Percentiles rank a stretch among this genome's conserved stretches.
Conservation (phyloP, 306 rosid species). For the Vigna reflexopilosa region DNA sequence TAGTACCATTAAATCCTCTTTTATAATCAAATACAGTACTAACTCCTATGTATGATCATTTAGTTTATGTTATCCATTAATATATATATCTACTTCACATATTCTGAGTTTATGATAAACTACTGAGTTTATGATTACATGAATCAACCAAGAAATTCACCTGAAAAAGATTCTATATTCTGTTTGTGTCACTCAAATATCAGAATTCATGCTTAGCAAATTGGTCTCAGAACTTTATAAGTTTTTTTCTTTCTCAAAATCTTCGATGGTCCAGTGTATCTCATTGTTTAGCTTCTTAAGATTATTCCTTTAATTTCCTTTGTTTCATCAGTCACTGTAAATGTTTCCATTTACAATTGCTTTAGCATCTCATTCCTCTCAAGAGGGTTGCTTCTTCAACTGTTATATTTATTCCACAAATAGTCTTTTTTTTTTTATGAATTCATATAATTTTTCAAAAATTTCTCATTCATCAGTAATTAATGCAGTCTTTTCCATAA, state of each 20-base stretch:
- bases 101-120: no score
- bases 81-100: no score
- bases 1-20: not conserved
- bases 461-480: no score
- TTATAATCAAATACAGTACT: not conserved
- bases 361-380: slow-evolving; percentile 35
- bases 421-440: no score
- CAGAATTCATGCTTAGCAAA: not conserved
- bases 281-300: not conserved
- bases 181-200: not conserved
- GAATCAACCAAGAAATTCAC: slow-evolving; percentile 1
- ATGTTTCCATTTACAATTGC: slow-evolving; percentile 6
- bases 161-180: slow-evolving; percentile 5
- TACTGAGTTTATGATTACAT: not conserved
- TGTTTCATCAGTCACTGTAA: not conserved
- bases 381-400: not conserved
- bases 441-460: no score
- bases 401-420: no score
- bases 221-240: not conserved
- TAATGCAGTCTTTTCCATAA: no score
- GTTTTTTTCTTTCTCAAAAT: not conserved
- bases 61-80: no score
- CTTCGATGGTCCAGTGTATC: slow-evolving; percentile 6
- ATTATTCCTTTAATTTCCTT: slow-evolving; percentile 4
- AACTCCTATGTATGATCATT: no score